Evolutionary conservation across 768 basidiomycete species (phyloP), one percentile per base, ranked within the genome.

Genomic region (Trametes elegans): DNA sequence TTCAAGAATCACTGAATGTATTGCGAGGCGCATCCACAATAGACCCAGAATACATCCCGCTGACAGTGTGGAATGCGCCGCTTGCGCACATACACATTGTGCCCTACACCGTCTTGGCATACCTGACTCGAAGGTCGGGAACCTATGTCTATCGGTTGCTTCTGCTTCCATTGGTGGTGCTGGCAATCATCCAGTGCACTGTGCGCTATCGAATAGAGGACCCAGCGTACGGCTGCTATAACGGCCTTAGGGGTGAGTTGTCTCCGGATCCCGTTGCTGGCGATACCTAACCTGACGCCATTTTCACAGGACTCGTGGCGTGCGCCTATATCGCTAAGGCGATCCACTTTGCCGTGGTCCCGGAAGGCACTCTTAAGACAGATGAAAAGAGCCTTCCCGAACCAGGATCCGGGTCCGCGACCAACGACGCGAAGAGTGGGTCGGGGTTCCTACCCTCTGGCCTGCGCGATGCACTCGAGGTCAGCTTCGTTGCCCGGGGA

Each of bases 231-330:
- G 83, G 83, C 58, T 78, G 85, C 45, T 85, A 79, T 65, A 88
- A 90, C 56, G 90, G 84, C 85, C 82, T 80, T 8, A 78, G 81
- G 76, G 79, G 88, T 88, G 58, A 65, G 83, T n/a, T 5, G 6
- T 10, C 4, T 9, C 4, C 3, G 21, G 18, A 19, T 36, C 5
- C 5, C n/a, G 5, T 36, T 5, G 7, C 8, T 6, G 5, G n/a
- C 5, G 8, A 18, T n/a, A 6, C 35, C 16, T 10, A 8, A n/a
- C 5, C 35, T 36, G 7, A 36, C 35, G 9, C 8, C 8, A 11
- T 10, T 8, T 18, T 7, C 7, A 36, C 8, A 42, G 40, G 40
- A 9, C 24, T 42, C 23, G 27, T 23, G 7, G 51, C 52, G 2
- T 19, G 53, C 14, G 45, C 29, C 5, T 4, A 11, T 2, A 44